Conservation (phyloP, 352 stramenopile genomes). For the Blastocystis sp. region DNA sequence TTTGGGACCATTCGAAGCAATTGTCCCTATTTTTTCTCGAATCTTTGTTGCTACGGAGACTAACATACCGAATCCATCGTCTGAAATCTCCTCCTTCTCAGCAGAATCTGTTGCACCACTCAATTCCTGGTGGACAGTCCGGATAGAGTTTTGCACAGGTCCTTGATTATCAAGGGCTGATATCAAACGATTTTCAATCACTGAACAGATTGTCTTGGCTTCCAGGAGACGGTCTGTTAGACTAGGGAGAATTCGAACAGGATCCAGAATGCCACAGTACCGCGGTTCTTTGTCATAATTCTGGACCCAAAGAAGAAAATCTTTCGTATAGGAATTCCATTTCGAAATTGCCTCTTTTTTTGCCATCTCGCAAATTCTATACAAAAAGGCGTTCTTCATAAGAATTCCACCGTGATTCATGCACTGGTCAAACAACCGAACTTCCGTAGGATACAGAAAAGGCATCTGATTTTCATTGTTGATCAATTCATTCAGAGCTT, state of each 20-base stretch:
- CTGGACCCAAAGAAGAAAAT: not conserved
- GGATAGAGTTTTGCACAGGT: not conserved
- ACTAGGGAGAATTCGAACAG: not conserved
- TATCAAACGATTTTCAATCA: not conserved
- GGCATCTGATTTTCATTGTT: conserved; percentile 22
- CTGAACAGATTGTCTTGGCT: not conserved
- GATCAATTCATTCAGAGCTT: not conserved
- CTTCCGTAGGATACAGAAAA: not conserved
- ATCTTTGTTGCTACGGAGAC: not conserved
- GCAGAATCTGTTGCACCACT: not conserved
- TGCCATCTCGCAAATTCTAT: not conserved
- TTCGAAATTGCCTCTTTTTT: not conserved
- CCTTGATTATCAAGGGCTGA: not conserved
- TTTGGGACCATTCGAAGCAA: conserved; percentile 1
- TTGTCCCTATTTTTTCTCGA: not conserved
- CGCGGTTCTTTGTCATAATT: not conserved
- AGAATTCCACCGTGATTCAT: not conserved
- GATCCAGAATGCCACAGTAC: not conserved
- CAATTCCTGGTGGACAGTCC: not conserved
- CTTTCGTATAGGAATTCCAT: not conserved
- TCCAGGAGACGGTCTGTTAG: not conserved
- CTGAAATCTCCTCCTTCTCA: not conserved
- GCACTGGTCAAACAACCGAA: not conserved
- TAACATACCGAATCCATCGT: not conserved
- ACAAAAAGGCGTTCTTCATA: not conserved